phyloP scores from a whole-genome alignment of 1,139 yeast species.

The Debaryomyces subglobosus region DNA sequence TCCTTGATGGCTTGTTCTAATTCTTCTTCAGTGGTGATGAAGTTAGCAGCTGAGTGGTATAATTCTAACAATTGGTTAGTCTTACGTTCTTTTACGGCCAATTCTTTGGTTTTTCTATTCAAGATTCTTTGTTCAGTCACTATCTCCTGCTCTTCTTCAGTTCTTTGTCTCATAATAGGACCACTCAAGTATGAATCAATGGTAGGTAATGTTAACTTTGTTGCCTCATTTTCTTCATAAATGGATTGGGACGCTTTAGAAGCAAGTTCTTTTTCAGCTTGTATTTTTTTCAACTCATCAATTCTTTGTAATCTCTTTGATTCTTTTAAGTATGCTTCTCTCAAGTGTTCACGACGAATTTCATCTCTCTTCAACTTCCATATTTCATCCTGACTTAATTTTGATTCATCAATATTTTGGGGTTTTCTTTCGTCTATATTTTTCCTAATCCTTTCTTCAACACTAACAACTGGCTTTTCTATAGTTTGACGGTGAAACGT shows the following conservation, averaged over 20 bases:
- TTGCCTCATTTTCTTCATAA: constrained; percentile 52
- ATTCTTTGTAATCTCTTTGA: constrained; percentile 50
- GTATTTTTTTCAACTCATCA: constrained; percentile 36
- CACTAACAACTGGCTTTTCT: constrained; percentile 57
- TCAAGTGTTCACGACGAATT: constrained; percentile 72
- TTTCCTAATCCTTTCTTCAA: constrained; percentile 55
- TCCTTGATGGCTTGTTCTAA: constrained; percentile 57
- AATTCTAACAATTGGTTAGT: constrained; percentile 64
- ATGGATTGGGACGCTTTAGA: constrained; percentile 23
- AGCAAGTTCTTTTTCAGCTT: constrained; percentile 30
- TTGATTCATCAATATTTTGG: constrained; percentile 34
- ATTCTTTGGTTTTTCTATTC: constrained; percentile 39
- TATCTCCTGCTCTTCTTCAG: constrained; percentile 61
- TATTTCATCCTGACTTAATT: constrained; percentile 51
- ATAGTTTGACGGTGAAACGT: constrained; percentile 43
- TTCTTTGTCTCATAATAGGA: constrained; percentile 72
- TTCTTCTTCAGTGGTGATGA: constrained; percentile 67
- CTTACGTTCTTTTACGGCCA: constrained; percentile 41
- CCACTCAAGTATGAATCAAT: constrained; percentile 68
- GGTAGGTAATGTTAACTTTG: constrained; percentile 76
- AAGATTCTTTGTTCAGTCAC: constrained; percentile 44
- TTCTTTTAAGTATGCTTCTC: constrained; percentile 67
- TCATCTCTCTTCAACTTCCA: constrained; percentile 63
- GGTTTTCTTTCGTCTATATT: constrained; percentile 50
- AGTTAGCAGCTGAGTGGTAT: constrained; percentile 70